Base-by-base conservation (phyloP, 2,329 filamentous ascomycete genomes). In the Calcarisporium arbuscula region DNA sequence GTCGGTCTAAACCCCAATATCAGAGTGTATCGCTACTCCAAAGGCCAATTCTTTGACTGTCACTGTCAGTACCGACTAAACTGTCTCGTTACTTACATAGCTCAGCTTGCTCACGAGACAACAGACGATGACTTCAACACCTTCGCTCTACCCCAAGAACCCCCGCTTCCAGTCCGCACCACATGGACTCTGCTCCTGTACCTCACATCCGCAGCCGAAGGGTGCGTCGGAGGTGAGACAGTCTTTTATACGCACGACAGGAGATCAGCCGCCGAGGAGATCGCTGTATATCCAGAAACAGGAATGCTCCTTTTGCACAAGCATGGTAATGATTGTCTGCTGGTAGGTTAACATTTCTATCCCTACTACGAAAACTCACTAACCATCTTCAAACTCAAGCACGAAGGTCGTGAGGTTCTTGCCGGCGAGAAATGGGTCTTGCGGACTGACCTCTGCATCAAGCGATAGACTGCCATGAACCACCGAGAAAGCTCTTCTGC, bases 101-200 rank as follows among this genome's bases (percentile, higher is more conserved):
- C 16, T 8, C n/a, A 7, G 5, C 8, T 25, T 16, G 12, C 26
- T 20, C 15, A n/a, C 20, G n/a, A 25, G n/a, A 21, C 10, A 5
- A 22, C 50, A 92, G 86, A 95, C 51, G 90, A 96, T 58, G 89
- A 95, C 51, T 85, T 77, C 33, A 94, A 94, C 54, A 69, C 74
- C 35, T 60, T 95, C 18, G 70, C 63, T 1, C 63, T 92, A 28
- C 65, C 51, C 4, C 32, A 45, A 4, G 47, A 54, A 15, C 49
- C 48, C 14, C 53, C 56, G 1, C 42, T 53, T 19, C 48, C 51
- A 18, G 58, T 53, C 19, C 51, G 55, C 20, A 95, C 90, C 5
- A 95, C 88, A 0, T 95, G 89, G 88, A 95, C 90, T 0, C 66
- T 95, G 5, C 70, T 95, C 0, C 73, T 95, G 22, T 96, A 95